These are phyloP conservation scores for Lachnellula hyalina DNA, from an alignment of 2,329 filamentous ascomycete species.

Conservation along the genomic window DNA sequence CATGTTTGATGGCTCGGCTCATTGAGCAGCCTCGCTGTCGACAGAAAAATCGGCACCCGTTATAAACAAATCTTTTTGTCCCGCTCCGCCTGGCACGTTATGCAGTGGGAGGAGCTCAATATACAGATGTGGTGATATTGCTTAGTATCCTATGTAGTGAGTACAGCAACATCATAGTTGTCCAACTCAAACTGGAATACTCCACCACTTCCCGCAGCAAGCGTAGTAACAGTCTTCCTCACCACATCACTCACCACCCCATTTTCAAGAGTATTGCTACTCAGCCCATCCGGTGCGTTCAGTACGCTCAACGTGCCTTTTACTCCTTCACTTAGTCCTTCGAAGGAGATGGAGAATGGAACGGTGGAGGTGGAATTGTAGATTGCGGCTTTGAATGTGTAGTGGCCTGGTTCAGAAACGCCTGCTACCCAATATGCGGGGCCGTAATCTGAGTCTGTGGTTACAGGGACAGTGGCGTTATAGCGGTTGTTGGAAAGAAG, in stretches of 20 bases:
- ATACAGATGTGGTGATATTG: neutral
- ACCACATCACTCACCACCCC: slow-evolving; percentile 13
- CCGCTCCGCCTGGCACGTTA: neutral
- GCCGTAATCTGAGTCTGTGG: slow-evolving; percentile 32
- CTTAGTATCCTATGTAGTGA: slow-evolving; percentile 16
- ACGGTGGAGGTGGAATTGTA: slow-evolving; percentile 48
- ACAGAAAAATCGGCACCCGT: too few species aligned
- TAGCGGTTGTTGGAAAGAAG: slow-evolving; percentile 43
- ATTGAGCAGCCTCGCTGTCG: too few species aligned
- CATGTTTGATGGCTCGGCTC: too few species aligned
- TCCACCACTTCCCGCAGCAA: slow-evolving; percentile 13
- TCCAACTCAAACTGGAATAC: slow-evolving; percentile 18
- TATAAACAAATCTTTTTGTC: too few species aligned
- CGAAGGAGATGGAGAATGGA: slow-evolving; percentile 42
- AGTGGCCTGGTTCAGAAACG: slow-evolving; percentile 34
- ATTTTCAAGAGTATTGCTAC: slow-evolving; percentile 10
- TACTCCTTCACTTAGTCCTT: slow-evolving; percentile 36
- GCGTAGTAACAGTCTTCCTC: slow-evolving; percentile 1
- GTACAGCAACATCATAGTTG: slow-evolving; percentile 20
- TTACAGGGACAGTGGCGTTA: slow-evolving; percentile 42
- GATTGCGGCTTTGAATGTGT: slow-evolving; percentile 47
- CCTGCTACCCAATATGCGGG: slow-evolving; percentile 49
- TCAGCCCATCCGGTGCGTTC: slow-evolving; percentile 29
- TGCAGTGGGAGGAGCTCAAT: neutral
- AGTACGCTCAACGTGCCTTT: slow-evolving; percentile 41